Conservation (phyloP, 768 basidiomycete genomes). For the Exsudoporus frostii region DNA sequence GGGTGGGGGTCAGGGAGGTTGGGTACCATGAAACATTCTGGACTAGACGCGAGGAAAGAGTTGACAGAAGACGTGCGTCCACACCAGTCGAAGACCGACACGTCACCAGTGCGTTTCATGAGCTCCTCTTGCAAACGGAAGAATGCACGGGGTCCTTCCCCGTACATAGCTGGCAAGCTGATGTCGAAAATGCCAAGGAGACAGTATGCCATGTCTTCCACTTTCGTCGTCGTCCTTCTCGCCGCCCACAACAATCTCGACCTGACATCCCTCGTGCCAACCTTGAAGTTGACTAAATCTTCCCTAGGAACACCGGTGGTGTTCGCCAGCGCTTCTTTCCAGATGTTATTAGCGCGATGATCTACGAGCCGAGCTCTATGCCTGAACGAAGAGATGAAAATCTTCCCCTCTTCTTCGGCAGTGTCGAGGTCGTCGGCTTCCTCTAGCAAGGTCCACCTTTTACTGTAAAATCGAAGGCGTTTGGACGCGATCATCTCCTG, state of each 20-base stretch:
- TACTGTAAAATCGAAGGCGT: constrained; percentile 28
- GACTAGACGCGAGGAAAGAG: constrained; percentile 18
- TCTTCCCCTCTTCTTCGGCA: constrained; percentile 4
- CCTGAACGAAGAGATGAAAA: constrained; percentile 16
- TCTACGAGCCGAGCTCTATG: constrained; percentile 20
- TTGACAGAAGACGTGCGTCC: constrained; percentile 20
- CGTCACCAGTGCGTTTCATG: constrained; percentile 25
- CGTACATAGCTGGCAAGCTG: constrained; percentile 25
- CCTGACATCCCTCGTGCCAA: constrained; percentile 16
- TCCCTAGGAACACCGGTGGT: constrained; percentile 14
- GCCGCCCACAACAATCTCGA: constrained; percentile 28
- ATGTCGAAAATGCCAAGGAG: constrained; percentile 31
- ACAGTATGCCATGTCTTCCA: constrained; percentile 31
- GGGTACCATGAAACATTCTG: constrained; percentile 16
- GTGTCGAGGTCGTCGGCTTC: constrained; percentile 17
- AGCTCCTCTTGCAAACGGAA: constrained; percentile 27
- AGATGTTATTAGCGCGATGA: constrained; percentile 13
- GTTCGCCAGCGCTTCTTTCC: constrained; percentile 9
- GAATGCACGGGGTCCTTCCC: constrained; percentile 29
- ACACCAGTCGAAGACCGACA: constrained; percentile 26
- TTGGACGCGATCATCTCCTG: constrained; percentile 28
- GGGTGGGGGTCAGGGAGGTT: constrained; percentile 1
- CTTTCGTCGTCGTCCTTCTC: constrained; percentile 24
- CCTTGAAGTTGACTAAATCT: constrained; percentile 11
- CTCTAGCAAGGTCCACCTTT: constrained; percentile 24